Evolutionary conservation across 345 rosid genomes (phyloP), one percentile per base, ranked within the genome.

Genomic region (Eutrema yunnanense): DNA sequence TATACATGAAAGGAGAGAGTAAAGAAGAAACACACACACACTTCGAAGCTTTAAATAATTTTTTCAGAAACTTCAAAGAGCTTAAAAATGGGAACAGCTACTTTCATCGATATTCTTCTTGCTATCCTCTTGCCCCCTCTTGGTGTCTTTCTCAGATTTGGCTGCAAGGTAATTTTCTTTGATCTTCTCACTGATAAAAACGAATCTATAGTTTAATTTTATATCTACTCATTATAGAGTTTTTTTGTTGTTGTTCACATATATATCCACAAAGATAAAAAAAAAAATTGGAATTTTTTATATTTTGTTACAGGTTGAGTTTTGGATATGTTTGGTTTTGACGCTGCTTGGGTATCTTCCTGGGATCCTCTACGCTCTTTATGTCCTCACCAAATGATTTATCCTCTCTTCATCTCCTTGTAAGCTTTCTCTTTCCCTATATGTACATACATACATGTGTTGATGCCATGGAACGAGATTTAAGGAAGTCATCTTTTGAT

Each of bases 121-220:
- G 96, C 98, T 4, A 81, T 92, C 81, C 43, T 92, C 76, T 81
- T 92, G 88, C 98, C 98, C 41, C 98, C 98, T 68, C 94, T 92
- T 0, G 98, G 96, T 6, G 98, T 92, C 78, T 92, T 87, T 78
- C 90, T 90, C 86, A 92, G 82, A 78, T 90, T 5, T 59, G 95
- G 90, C 12, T 92, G 96, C 81, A 11, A 76, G 84, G 98, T 89
- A 55, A 33, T 11, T 30, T 65, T 2, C 11, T 16, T 9, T 48
- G 14, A 19, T 50, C 40, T 57, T 16, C 40, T n/a, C 50, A 5
- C 2, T 11, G 9, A 11, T 13, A 3, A 46, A 13, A 13, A 30
- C 6, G 19, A 27, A 19, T 13, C 22, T 36, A 9, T 42, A 11
- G 10, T 2, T 11, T 2, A 16, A 3, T 47, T 26, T 54, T 54